A percentile compares a stretch with the other conserved stretches of the same genome.
These are phyloP conservation scores for Scedosporium boydii DNA, from an alignment of 2,329 filamentous ascomycete species.

Conservation along the genomic window DNA sequence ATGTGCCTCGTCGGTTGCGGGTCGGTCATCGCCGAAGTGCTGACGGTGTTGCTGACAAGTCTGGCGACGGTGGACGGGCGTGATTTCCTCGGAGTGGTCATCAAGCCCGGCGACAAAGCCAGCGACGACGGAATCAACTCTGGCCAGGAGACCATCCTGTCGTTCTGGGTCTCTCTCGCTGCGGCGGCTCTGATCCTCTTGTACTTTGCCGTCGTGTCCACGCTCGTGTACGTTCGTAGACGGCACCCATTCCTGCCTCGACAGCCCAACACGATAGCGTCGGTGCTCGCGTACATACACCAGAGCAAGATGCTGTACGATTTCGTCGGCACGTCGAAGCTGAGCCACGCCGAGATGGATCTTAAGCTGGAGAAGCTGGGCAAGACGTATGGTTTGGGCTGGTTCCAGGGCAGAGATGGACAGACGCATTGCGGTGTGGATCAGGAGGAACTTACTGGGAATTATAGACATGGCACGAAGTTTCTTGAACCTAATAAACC, in stretches of 20 bases:
- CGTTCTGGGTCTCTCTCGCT: conserved; percentile 57
- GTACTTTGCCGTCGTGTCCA: conserved; percentile 52
- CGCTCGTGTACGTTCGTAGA: conserved; percentile 50
- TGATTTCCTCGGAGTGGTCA: conserved; percentile 38
- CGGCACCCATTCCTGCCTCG: conserved; percentile 64
- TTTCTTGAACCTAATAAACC: conserved; percentile 39
- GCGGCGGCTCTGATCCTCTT: conserved; percentile 55
- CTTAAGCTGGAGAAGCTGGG: conserved; percentile 46
- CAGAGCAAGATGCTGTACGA: conserved; percentile 71
- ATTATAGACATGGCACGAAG: conserved; percentile 55
- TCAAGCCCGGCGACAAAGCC: conserved; percentile 8
- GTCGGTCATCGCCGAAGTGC: conserved; percentile 61
- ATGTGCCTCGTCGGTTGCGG: conserved; percentile 62
- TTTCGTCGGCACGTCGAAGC: conserved; percentile 61
- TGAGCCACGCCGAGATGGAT: conserved; percentile 53
- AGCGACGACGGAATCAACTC: conserved; percentile 26
- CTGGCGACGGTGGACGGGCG: conserved; percentile 56
- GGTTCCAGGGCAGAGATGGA: conserved; percentile 66
- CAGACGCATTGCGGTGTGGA: conserved; percentile 69
- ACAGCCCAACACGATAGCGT: conserved; percentile 70
- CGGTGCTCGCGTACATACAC: conserved; percentile 67
- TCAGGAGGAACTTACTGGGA: conserved; percentile 58
- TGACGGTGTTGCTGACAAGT: conserved; percentile 59
- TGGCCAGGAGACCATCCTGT: conserved; percentile 50
- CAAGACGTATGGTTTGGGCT: conserved; percentile 66